Base-by-base conservation (phyloP, 2,329 filamentous ascomycete genomes). In the Leptographium procerum region DNA sequence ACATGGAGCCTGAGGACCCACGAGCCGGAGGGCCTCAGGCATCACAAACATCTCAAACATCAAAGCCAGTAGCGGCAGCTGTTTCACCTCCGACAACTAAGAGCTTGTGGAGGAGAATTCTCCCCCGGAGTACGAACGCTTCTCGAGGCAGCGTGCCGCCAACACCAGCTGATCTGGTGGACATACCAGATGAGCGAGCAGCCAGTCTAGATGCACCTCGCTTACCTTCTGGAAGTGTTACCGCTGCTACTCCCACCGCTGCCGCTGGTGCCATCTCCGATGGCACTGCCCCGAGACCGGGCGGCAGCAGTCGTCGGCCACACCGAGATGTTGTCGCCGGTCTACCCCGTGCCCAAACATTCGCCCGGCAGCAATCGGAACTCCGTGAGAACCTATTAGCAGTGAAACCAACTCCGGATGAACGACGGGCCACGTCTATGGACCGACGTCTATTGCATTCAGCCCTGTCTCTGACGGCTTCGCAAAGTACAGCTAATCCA, bases 361-460 rank as follows among this genome's bases (percentile, higher is more conserved):
- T 95, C 72, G 87, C 85, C 71, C 83, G 91, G 65, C 89, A 92
- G 70, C 82, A 88, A 68, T 92, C 89, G 31, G 91, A 96, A 71
- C 80, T 82, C 62, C 81, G 90, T 64, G 83, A 88, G 65, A 86
- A 84, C 66, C 77, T 95, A 57, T 77, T 86, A 60, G 84, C 88
- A 51, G 77, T 84, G 48, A 76, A 85, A 53, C 79, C 82, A 7
- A 81, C 83, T 34, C 72, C 77, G 29, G 80, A 81, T 45, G 88
- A 91, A 71, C 82, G 88, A 64, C 82, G 90, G 66, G 84, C 89
- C 13, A 76, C 84, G 16, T 92, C 88, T 10, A 77, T 82, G 52
- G 87, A 85, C 65, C 73, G 80, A 56, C 62, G 62, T 7, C 36
- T 59, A 33, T 45, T 54, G 7, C 56, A 75, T 76, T 45, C 59